Percentiles rank a stretch among this genome's conserved stretches.
phyloP scores from a whole-genome alignment of 306 rosid genomes.

The Adenanthera pavonina region DNA sequence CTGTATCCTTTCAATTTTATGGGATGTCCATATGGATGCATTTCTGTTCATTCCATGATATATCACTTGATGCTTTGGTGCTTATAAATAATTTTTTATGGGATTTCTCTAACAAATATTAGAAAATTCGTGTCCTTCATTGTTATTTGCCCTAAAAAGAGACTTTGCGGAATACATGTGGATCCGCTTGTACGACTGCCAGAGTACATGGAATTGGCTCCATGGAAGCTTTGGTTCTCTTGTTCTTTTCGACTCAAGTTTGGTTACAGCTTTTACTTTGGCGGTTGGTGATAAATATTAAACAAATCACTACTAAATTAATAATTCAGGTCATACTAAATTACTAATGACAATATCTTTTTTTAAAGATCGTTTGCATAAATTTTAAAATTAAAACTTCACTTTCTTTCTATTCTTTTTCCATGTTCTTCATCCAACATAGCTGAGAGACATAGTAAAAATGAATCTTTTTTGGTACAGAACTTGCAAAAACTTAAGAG shows the following conservation, averaged over 20 bases:
- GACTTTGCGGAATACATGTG: constrained; percentile 30
- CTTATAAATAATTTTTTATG: too few species aligned
- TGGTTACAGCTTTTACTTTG: neutral
- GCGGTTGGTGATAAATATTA: neutral
- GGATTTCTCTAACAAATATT: neutral
- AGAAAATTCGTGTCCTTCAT: neutral
- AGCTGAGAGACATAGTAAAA: too few species aligned
- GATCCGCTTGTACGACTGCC: constrained; percentile 45
- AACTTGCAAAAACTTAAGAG: too few species aligned
- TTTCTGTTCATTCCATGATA: too few species aligned
- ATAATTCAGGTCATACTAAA: neutral
- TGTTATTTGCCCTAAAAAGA: neutral
- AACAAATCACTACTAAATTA: neutral
- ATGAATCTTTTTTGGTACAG: too few species aligned
- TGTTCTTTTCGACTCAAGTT: constrained; percentile 18
- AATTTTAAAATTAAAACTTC: neutral
- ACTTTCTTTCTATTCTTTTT: neutral
- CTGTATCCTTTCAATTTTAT: too few species aligned
- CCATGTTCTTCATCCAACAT: neutral
- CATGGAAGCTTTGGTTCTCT: constrained; percentile 37
- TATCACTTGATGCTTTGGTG: too few species aligned
- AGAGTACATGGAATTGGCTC: constrained; percentile 12
- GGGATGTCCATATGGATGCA: too few species aligned
- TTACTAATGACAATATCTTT: neutral
- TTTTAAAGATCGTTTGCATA: neutral